Conservation (phyloP, 23 red algal genomes). For the Chondrus crispus region DNA sequence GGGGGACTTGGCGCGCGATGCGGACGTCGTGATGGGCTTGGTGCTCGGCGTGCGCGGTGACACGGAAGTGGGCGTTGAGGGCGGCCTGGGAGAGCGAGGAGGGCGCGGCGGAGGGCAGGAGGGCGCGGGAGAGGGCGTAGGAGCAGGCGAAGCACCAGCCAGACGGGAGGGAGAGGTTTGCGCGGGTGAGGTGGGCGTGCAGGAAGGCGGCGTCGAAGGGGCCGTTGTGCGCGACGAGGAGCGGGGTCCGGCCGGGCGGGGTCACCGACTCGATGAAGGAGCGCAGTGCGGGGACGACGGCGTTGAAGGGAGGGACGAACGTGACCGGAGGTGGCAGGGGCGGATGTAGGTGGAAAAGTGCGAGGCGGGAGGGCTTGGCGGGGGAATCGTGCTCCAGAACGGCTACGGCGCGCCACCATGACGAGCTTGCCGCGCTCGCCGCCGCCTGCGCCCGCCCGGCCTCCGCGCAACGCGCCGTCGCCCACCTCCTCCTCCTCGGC, state of each 20-base stretch:
- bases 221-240: background rate
- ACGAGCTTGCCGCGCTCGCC: too few relatives aligned
- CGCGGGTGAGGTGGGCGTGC: background rate
- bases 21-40: too few relatives aligned
- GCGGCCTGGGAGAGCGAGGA: too few relatives aligned
- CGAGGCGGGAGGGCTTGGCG: background rate
- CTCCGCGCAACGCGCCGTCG: too few relatives aligned
- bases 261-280: background rate
- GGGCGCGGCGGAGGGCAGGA: too few relatives aligned
- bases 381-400: background rate
- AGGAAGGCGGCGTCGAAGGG: background rate
- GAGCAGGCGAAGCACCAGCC: background rate
- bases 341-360: too few relatives aligned
- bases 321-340: background rate
- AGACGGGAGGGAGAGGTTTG: background rate
- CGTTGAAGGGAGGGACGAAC: background rate
- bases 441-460: too few relatives aligned
- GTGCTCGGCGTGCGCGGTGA: too few relatives aligned
- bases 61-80: too few relatives aligned
- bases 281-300: background rate
- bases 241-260: background rate
- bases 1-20: too few relatives aligned
- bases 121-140: background rate
- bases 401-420: background rate
- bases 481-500: too few relatives aligned